These are phyloP conservation scores for Teunomyces atbi DNA, from an alignment of 805 yeast species.

Conservation along the genomic window DNA sequence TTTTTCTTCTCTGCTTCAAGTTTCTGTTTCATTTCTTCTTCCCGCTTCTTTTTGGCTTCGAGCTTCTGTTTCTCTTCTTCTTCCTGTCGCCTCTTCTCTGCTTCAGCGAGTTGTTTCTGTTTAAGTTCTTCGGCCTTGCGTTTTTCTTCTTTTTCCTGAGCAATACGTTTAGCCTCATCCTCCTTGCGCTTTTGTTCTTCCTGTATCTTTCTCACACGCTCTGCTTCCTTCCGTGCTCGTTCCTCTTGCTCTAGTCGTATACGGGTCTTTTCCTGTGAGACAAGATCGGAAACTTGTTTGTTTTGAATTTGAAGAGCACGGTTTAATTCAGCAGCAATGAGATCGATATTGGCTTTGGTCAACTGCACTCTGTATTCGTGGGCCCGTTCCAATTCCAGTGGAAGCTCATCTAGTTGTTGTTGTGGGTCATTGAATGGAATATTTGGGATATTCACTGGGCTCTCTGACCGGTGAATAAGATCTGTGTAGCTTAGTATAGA, in stretches of 20 bases:
- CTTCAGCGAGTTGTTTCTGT: slow-evolving; percentile 9
- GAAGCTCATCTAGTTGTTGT: neutral
- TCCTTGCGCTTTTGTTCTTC: slow-evolving; percentile 6
- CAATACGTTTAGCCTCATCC: slow-evolving; percentile 3
- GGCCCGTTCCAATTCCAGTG: neutral
- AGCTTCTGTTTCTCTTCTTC: slow-evolving; percentile 20
- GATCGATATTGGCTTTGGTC: neutral
- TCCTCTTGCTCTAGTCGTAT: slow-evolving; percentile 6
- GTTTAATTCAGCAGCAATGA: neutral
- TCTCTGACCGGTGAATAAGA: neutral
- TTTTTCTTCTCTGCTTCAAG: slow-evolving; percentile 3
- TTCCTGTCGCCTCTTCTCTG: slow-evolving; percentile 11
- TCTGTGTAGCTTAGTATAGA: neutral
- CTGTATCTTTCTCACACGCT: slow-evolving; percentile 13
- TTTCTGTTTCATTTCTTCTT: slow-evolving; percentile 2
- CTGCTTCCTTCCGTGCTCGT: slow-evolving; percentile 14
- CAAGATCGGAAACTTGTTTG: slow-evolving; percentile 10
- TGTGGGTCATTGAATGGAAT: neutral
- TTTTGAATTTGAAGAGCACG: slow-evolving; percentile 5
- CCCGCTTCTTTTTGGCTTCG: slow-evolving; percentile 14
- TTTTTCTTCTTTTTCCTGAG: slow-evolving; percentile 8
- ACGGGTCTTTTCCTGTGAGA: slow-evolving; percentile 3
- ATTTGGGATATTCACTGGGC: neutral
- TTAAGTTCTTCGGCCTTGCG: slow-evolving; percentile 8
- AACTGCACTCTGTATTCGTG: neutral